Conservation (phyloP, 257 asterid species). For the Primulina tabacum region DNA sequence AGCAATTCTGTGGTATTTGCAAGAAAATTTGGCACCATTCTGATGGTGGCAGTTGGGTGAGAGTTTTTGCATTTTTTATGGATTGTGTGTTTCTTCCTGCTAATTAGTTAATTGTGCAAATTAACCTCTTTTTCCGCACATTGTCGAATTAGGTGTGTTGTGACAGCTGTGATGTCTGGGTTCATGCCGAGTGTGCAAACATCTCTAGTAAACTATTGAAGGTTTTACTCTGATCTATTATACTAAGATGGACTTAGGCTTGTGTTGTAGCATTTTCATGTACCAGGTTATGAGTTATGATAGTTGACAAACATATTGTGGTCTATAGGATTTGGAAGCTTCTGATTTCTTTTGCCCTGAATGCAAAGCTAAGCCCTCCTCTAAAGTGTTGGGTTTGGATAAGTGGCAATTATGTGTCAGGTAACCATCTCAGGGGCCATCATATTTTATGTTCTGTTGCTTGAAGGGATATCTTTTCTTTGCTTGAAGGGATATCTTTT, state of each 20-base stretch:
- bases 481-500: slow-evolving; percentile 7
- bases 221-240: slow-evolving; percentile 43
- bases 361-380: slow-evolving; percentile 55
- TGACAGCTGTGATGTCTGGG: slow-evolving; percentile 93
- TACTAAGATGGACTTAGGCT: slow-evolving; percentile 26
- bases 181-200: slow-evolving; percentile 88
- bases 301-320: slow-evolving; percentile 24
- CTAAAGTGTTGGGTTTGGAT: slow-evolving; percentile 33
- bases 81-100: slow-evolving; percentile 8
- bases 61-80: slow-evolving; percentile 29
- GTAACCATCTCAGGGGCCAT: slow-evolving; percentile 34
- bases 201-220: slow-evolving; percentile 50
- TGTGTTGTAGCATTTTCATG: slow-evolving; percentile 11
- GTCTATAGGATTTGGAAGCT: slow-evolving; percentile 55
- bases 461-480: slow-evolving; percentile 3
- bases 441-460: slow-evolving; percentile 17
- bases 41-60: slow-evolving; percentile 97
- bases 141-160: slow-evolving; percentile 71
- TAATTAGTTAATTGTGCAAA: slow-evolving; percentile 11
- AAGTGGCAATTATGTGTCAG: slow-evolving; percentile 35
- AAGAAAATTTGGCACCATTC: slow-evolving; percentile 86
- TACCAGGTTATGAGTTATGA: slow-evolving; percentile 23
- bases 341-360: slow-evolving; percentile 76
- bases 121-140: slow-evolving; percentile 10
- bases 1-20: slow-evolving; percentile 92